phyloP scores from a whole-genome alignment of 495 filamentous ascomycete genomes.

The Achaetomiella virescens region DNA sequence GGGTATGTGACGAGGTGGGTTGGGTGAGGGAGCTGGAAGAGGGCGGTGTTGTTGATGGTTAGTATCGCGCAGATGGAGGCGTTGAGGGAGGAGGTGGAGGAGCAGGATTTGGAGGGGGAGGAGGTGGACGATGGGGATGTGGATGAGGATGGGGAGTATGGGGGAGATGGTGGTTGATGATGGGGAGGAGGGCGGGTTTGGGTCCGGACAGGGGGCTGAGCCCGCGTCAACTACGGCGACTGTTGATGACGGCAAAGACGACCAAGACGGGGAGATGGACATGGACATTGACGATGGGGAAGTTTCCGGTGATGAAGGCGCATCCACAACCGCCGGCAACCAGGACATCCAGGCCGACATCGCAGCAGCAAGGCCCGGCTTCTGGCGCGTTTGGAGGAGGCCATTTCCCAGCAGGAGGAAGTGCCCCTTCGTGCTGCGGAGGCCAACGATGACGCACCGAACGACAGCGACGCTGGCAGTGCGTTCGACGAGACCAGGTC shows the following conservation, averaged over 20 bases:
- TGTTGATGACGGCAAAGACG: constrained; percentile 17
- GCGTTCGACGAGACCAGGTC: constrained; percentile 26
- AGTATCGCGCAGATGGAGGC: constrained; percentile 45
- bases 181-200: constrained; percentile 6
- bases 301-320: constrained; percentile 30
- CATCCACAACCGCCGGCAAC: constrained; percentile 15
- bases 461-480: background rate
- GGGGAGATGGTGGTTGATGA: constrained; percentile 20
- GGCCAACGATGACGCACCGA: background rate
- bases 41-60: constrained; percentile 47
- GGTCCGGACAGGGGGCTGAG: background rate
- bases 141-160: constrained; percentile 26
- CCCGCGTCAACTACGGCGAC: background rate
- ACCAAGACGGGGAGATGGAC: constrained; percentile 35
- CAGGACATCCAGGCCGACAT: constrained; percentile 39
- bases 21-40: constrained; percentile 54
- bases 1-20: constrained; percentile 50
- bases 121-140: constrained; percentile 24
- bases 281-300: constrained; percentile 44
- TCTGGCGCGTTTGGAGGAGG: constrained; percentile 40
- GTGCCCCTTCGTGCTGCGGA: background rate
- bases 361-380: constrained; percentile 56
- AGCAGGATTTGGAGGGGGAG: constrained; percentile 19
- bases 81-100: constrained; percentile 34
- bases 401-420: constrained; percentile 2